Evolutionary conservation across 495 filamentous ascomycete species (phyloP).

Genomic region (Lichina pygmaea): DNA sequence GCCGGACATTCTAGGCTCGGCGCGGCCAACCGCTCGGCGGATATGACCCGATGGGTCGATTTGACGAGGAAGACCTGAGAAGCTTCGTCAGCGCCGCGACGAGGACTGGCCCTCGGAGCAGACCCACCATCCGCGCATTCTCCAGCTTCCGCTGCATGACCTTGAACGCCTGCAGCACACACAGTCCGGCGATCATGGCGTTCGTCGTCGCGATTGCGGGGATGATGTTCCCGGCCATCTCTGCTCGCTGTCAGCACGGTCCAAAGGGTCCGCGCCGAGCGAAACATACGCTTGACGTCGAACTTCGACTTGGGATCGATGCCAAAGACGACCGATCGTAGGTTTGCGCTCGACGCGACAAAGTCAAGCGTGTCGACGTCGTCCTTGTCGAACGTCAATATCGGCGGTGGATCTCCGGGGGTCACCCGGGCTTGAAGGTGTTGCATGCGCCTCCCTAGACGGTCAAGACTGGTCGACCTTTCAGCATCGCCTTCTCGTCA

Average conservation of each 20-base stretch:
- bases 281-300: constrained; percentile 54
- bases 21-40: constrained; percentile 39
- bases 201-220: constrained; percentile 97
- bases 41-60: constrained; percentile 41
- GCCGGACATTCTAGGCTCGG: constrained; percentile 63
- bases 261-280: background rate
- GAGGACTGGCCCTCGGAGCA: background rate
- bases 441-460: constrained; percentile 44
- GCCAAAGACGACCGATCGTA: constrained; percentile 61
- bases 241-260: constrained; percentile 10
- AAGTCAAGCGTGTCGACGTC: constrained; percentile 91
- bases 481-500: constrained; percentile 2
- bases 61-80: constrained; percentile 51
- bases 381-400: constrained; percentile 86
- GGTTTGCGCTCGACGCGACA: constrained; percentile 68
- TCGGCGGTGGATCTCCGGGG: constrained; percentile 23
- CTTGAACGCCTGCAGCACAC: constrained; percentile 83
- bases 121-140: constrained; percentile 26
- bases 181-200: constrained; percentile 80
- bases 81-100: constrained; percentile 1
- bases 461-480: constrained; percentile 25
- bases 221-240: constrained; percentile 98
- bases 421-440: constrained; percentile 24
- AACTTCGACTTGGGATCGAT: constrained; percentile 80
- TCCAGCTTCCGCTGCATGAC: constrained; percentile 49